These are phyloP conservation scores for Russula earlei DNA, from an alignment of 768 basidiomycete genomes.

Conservation along the genomic window DNA sequence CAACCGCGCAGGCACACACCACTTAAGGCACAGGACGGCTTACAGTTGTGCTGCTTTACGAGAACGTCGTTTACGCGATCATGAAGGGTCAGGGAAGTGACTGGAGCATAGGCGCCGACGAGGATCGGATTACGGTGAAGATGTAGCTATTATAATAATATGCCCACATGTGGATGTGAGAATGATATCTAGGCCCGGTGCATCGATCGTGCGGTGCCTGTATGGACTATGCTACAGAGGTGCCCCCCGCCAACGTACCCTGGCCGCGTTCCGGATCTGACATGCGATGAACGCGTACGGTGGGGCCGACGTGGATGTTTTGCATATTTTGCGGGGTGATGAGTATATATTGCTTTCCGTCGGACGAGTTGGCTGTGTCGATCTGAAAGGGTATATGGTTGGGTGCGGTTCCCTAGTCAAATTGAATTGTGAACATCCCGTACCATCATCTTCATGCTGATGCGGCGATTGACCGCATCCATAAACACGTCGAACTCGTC, in stretches of 20 bases:
- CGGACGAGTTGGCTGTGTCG: conserved; percentile 78
- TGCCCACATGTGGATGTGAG: too few species aligned
- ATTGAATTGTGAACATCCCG: conserved; percentile 20
- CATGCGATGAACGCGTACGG: conserved; percentile 72
- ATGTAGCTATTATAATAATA: too few species aligned
- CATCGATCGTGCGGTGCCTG: too few species aligned
- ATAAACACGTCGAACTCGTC: conserved; percentile 99
- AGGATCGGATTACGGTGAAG: background rate
- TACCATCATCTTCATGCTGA: conserved; percentile 95
- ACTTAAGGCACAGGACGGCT: too few species aligned
- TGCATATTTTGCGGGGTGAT: conserved; percentile 96
- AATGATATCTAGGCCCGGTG: background rate
- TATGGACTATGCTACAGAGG: conserved; percentile 1
- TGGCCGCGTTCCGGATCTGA: conserved; percentile 68
- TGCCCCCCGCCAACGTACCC: conserved; percentile 31
- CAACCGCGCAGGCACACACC: background rate
- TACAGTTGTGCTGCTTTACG: background rate
- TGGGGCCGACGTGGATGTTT: conserved; percentile 53
- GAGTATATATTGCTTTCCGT: conserved; percentile 87
- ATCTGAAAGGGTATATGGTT: conserved; percentile 39
- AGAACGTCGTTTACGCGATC: background rate
- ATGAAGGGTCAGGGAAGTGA: background rate
- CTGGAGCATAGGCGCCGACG: background rate
- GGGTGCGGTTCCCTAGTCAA: background rate
- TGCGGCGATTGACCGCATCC: conserved; percentile 85